Evolutionary conservation across 306 rosid species (phyloP).

Genomic region (Ceratonia siliqua): DNA sequence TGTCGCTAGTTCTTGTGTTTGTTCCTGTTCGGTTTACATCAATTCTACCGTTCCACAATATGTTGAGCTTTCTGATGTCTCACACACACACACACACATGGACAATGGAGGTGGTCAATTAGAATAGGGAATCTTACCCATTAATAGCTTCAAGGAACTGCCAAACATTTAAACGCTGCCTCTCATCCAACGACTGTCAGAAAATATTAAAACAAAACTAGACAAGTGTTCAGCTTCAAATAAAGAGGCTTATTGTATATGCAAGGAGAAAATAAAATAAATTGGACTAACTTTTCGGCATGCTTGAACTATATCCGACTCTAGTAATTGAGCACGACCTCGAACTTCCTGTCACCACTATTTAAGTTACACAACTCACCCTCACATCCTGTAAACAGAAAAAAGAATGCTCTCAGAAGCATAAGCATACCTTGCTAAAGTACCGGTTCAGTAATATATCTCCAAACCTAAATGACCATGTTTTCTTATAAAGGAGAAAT

Average conservation of each 20-base stretch:
- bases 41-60: no score
- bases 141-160: conserved; percentile 91
- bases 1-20: no score
- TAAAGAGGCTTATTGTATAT: background rate
- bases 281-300: conserved; percentile 83
- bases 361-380: conserved; percentile 22
- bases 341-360: conserved; percentile 71
- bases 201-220: conserved; percentile 32
- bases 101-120: background rate
- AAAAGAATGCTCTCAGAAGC: conserved; percentile 26
- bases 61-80: no score
- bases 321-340: conserved; percentile 67
- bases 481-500: conserved; percentile 7
- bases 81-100: no score
- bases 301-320: conserved; percentile 78
- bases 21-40: no score
- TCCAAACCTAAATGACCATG: no score
- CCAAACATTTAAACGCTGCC: conserved; percentile 85
- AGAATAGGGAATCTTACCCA: conserved; percentile 51
- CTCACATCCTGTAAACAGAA: conserved; percentile 19
- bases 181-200: conserved; percentile 79
- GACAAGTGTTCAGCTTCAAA: conserved; percentile 33
- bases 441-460: conserved; percentile 87
- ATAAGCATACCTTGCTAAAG: conserved; percentile 79
- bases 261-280: background rate